phyloP scores from a whole-genome alignment of 75 land plant genomes.

The Azolla pinnata region DNA sequence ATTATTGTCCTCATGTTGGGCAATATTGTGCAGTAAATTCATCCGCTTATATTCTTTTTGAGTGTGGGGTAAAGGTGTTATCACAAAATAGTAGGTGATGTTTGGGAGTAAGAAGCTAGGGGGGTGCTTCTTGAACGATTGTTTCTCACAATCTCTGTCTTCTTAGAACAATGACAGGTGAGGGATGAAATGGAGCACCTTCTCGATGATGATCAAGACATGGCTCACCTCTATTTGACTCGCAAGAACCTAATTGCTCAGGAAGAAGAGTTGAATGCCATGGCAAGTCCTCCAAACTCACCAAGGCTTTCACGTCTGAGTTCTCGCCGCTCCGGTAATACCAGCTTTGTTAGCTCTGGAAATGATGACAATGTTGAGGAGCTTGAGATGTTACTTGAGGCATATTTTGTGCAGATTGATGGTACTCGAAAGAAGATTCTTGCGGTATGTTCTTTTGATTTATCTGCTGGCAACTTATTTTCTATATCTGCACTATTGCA shows the following conservation, averaged over 20 bases:
- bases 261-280: constrained; percentile 42
- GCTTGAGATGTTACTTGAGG: constrained; percentile 94
- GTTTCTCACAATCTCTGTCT: no score
- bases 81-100: no score
- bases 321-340: constrained; percentile 36
- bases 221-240: constrained; percentile 87
- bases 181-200: constrained; percentile 95
- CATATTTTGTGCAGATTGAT: constrained; percentile 95
- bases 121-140: no score
- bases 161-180: constrained; percentile 36
- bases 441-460: constrained; percentile 38
- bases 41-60: no score
- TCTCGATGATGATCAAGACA: constrained; percentile 85
- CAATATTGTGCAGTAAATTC: no score
- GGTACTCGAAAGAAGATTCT: constrained; percentile 85
- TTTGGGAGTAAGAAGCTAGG: no score
- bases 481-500: not conserved
- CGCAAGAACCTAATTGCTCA: constrained; percentile 64
- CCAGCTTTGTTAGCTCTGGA: constrained; percentile 42
- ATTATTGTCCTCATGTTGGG: no score
- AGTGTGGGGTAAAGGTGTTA: no score
- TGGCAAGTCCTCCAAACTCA: constrained; percentile 29
- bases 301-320: constrained; percentile 18
- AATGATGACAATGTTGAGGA: constrained; percentile 86
- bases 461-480: not conserved